Conservation (phyloP, 2,329 filamentous ascomycete species). For the Colletotrichum sp. region DNA sequence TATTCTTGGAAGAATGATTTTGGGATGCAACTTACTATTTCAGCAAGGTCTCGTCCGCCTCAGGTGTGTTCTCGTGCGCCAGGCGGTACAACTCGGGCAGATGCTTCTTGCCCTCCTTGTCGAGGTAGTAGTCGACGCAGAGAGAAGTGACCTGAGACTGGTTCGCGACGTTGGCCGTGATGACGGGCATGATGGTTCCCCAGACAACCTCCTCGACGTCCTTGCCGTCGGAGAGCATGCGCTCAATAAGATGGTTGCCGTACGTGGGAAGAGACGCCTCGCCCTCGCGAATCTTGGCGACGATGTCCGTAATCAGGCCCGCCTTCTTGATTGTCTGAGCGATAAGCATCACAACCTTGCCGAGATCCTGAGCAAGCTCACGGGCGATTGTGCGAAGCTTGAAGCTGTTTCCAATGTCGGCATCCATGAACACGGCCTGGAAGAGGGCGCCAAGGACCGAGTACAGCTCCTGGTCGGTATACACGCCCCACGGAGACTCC, state of each 20-base stretch:
- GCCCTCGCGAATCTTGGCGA: slow-evolving; percentile 49
- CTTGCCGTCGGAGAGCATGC: slow-evolving; percentile 58
- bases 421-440: slow-evolving; percentile 58
- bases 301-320: slow-evolving; percentile 50
- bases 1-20: background rate
- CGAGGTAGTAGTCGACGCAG: slow-evolving; percentile 65
- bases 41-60: slow-evolving; percentile 52
- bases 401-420: slow-evolving; percentile 63
- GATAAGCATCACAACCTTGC: slow-evolving; percentile 55
- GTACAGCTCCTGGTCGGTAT: slow-evolving; percentile 63
- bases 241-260: slow-evolving; percentile 61
- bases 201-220: slow-evolving; percentile 59
- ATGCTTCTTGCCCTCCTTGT: slow-evolving; percentile 51
- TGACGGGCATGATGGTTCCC: slow-evolving; percentile 61
- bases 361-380: slow-evolving; percentile 55
- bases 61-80: slow-evolving; percentile 50
- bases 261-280: slow-evolving; percentile 50
- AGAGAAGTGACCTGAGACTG: slow-evolving; percentile 64
- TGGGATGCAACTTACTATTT: slow-evolving; percentile 32
- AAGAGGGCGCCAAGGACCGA: slow-evolving; percentile 62
- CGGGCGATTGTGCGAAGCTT: slow-evolving; percentile 55
- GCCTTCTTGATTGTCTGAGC: slow-evolving; percentile 53
- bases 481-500: slow-evolving; percentile 54
- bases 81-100: slow-evolving; percentile 58
- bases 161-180: slow-evolving; percentile 61